Evolutionary conservation across 2,329 filamentous ascomycete genomes (phyloP).

Genomic region (Allantophomopsis cytisporea): DNA sequence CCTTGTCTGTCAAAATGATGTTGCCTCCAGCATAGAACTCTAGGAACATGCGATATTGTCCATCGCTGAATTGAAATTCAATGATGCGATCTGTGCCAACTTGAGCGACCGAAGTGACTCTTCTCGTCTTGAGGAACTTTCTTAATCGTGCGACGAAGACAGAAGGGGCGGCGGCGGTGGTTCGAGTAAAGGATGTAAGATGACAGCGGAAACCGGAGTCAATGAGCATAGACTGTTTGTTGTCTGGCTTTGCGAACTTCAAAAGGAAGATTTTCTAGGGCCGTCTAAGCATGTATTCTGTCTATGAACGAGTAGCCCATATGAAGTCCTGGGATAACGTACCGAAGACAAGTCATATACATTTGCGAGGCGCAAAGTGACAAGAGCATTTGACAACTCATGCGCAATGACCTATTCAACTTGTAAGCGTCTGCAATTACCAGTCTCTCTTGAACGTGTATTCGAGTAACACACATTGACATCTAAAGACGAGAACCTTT

Average conservation of each 20-base stretch:
- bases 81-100: conserved; percentile 89
- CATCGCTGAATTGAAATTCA: conserved; percentile 86
- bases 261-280: conserved; percentile 73
- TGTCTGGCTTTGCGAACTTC: conserved; percentile 84
- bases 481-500: conserved; percentile 67
- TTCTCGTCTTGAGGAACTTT: conserved; percentile 76
- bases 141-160: conserved; percentile 74
- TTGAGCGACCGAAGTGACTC: conserved; percentile 70
- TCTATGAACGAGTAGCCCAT: conserved; percentile 3
- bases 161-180: conserved; percentile 73
- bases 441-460: not conserved
- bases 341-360: conserved; percentile 88
- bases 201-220: conserved; percentile 96
- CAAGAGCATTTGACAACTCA: conserved; percentile 69
- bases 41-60: conserved; percentile 72
- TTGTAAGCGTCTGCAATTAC: conserved; percentile 1
- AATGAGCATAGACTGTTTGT: conserved; percentile 79
- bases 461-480: conserved; percentile 39
- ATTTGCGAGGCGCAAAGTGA: conserved; percentile 73
- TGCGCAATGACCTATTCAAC: conserved; percentile 69
- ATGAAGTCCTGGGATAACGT: conserved; percentile 11
- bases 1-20: conserved; percentile 77
- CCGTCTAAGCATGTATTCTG: not conserved
- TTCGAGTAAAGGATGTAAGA: conserved; percentile 78
- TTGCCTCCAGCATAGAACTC: conserved; percentile 97